These are phyloP conservation scores for Chaetomiaceae sp. DNA, from an alignment of 2,329 filamentous ascomycete genomes.

Conservation along the genomic window DNA sequence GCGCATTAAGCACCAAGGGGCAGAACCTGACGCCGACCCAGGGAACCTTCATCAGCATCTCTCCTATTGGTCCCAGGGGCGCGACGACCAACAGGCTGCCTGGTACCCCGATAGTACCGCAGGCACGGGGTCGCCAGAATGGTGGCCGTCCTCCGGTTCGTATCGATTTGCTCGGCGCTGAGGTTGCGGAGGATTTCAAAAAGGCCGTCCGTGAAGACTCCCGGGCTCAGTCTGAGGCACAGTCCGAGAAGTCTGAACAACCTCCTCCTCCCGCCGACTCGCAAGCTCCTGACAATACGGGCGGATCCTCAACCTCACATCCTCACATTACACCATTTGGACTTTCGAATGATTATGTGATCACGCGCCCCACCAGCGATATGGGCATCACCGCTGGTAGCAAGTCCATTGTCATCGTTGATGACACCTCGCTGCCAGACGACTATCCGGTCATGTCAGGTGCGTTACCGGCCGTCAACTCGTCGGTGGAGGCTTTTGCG, in stretches of 20 bases:
- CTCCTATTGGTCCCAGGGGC: conserved; percentile 47
- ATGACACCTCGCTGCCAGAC: conserved; percentile 52
- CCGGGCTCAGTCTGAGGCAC: conserved; percentile 40
- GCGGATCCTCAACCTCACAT: conserved; percentile 42
- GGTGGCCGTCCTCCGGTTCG: conserved; percentile 54
- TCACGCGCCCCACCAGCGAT: conserved; percentile 47
- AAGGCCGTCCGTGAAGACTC: conserved; percentile 65
- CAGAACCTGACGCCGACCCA: conserved; percentile 43
- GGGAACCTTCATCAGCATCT: conserved; percentile 46
- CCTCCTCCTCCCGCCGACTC: conserved; percentile 23
- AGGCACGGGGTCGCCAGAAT: conserved; percentile 43
- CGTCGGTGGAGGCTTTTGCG: conserved; percentile 51
- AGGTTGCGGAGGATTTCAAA: conserved; percentile 73
- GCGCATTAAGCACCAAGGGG: conserved; percentile 65
- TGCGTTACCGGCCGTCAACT: conserved; percentile 40
- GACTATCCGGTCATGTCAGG: conserved; percentile 51
- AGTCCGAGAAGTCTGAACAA: conserved; percentile 32
- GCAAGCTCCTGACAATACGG: conserved; percentile 30
- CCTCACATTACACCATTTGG: conserved; percentile 34
- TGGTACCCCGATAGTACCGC: conserved; percentile 57
- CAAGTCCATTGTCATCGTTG: conserved; percentile 81
- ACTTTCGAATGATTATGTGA: conserved; percentile 29
- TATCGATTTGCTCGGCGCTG: conserved; percentile 78
- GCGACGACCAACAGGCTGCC: conserved; percentile 56
- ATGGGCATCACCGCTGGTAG: conserved; percentile 70